Base-by-base conservation (phyloP, 805 yeast genomes). In the Yarrowia deformans region DNA sequence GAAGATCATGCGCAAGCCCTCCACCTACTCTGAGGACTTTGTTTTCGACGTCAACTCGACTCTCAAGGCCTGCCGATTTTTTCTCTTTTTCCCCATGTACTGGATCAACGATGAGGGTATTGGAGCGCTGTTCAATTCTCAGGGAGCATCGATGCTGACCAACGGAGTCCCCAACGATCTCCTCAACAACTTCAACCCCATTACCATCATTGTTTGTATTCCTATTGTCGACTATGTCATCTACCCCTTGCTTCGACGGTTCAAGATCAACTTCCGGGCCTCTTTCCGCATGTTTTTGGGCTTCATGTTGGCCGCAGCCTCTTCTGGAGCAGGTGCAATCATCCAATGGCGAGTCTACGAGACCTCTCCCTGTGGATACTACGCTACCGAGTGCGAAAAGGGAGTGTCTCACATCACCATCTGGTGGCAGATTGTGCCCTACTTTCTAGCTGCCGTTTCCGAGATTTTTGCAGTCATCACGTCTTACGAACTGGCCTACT, bases 21-120 rank as follows among this genome's bases (percentile, higher is more conserved):
- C 61, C 8, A 55, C 61, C 10, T 60, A 60, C 66, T 16, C 83
- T 70, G 85, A 84, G 76, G 83, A 84, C 74, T 87, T 87, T 75
- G 84, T 87, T 72, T 82, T 87, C 73, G 90, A 87, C 80, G 81
- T 87, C 73, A 82, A 86, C 74, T 85, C 84, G 76, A 87, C 85
- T 70, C 82, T 88, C 72, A 85, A 87, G 77, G 86, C 90, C 40
- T 79, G 88, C 73, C 86, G 88, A 45, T 82, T 87, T 72, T 85
- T 88, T 72, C 78, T 87, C 6, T 84, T 86, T 75, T 85, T 88
- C 71, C 90, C 90, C 71, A 80, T 87, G 70, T 82, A 81, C 76
- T 90, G 87, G 76, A 49, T 71, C 43, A 55, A 55, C 35, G 46
- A 55, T 9, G 61, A 55, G 18, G 61, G 61, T 40, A 55, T 55